A percentile compares a stretch with the other conserved stretches of the same genome.
Conservation (phyloP, 176 grass and related monocot genomes). For the Carex kokanica region DNA sequence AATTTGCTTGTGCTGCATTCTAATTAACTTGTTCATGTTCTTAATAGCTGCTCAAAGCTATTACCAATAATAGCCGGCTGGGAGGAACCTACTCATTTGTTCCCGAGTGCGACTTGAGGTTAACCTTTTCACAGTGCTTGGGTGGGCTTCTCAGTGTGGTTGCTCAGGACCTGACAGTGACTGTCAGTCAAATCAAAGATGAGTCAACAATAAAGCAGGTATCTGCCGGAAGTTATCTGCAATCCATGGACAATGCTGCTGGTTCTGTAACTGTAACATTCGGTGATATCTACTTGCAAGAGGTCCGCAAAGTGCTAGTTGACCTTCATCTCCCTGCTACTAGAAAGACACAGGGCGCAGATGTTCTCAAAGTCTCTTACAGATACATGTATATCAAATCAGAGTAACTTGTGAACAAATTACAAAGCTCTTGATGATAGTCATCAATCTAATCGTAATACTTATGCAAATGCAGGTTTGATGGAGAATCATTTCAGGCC, state of each 20-base stretch:
- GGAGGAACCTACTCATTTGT: constrained; percentile 38
- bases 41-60: constrained; percentile 15
- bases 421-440: too few species aligned
- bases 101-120: constrained; percentile 11
- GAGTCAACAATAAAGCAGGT: constrained; percentile 25
- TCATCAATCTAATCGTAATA: too few species aligned
- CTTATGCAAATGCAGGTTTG: too few species aligned
- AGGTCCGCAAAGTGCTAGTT: too few species aligned
- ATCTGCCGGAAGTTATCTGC: constrained; percentile 26
- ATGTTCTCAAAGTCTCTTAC: too few species aligned
- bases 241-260: not conserved
- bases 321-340: too few species aligned
- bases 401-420: too few species aligned
- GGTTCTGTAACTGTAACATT: too few species aligned
- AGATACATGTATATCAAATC: too few species aligned
- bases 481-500: too few species aligned
- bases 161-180: constrained; percentile 33
- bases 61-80: not conserved
- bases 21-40: not conserved
- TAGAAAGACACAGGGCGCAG: too few species aligned
- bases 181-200: not conserved
- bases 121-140: constrained; percentile 31
- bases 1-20: not conserved
- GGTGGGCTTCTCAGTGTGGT: constrained; percentile 34
- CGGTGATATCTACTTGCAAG: too few species aligned